Conservation (phyloP, 441 rosid genomes). For the Corymbia calophylla region DNA sequence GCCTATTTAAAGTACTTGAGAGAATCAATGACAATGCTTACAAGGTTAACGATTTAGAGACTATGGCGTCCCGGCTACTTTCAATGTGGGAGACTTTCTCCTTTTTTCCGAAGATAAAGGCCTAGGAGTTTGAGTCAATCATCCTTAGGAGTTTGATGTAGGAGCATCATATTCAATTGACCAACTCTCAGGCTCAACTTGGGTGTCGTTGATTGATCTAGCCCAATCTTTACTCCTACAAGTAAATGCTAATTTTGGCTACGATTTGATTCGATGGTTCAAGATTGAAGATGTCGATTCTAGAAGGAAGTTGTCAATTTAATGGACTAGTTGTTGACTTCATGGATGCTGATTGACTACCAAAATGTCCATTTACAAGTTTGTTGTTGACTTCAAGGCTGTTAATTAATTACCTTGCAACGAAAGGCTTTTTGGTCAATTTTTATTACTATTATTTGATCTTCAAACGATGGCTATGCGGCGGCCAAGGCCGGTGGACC, state of each 20-base stretch:
- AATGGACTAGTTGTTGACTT: neutral
- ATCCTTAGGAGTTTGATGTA: neutral
- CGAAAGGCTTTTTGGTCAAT: neutral
- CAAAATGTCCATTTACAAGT: neutral
- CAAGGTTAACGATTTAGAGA: neutral
- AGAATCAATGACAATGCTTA: neutral
- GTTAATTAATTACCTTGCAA: neutral
- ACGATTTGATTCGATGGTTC: neutral
- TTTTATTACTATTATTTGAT: neutral
- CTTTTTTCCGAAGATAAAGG: neutral
- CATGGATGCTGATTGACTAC: neutral
- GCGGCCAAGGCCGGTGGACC: neutral
- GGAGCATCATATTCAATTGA: neutral
- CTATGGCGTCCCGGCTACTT: neutral
- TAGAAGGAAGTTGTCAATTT: no score
- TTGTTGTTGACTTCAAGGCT: neutral
- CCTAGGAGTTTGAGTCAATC: neutral
- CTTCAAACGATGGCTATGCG: neutral
- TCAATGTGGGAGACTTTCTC: neutral
- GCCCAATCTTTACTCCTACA: neutral
- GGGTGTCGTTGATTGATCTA: neutral
- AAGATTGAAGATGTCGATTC: neutral
- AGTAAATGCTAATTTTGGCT: neutral
- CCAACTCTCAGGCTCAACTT: neutral
- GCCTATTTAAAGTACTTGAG: neutral